Evolutionary conservation across 345 rosid species (phyloP).

Genomic region (Adansonia digitata): DNA sequence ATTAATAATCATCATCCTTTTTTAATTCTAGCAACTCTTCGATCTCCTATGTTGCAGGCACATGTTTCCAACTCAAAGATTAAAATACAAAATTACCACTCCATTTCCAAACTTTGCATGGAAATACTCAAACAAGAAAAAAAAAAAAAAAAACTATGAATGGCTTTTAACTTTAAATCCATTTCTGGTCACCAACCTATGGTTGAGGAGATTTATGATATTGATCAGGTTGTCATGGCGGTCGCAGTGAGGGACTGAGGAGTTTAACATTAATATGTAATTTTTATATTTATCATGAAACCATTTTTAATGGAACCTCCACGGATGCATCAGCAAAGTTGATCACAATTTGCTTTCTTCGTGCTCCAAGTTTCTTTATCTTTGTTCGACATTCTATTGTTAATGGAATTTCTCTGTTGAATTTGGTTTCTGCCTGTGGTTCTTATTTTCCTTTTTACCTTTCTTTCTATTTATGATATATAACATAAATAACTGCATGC

Average conservation of each 20-base stretch:
- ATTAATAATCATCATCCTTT: slow-evolving; percentile 49
- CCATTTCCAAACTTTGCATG: slow-evolving; percentile 14
- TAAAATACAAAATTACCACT: not conserved
- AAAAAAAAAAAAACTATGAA: not conserved
- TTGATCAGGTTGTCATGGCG: slow-evolving; percentile 17
- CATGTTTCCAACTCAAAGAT: slow-evolving; percentile 40
- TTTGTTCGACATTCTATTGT: slow-evolving; percentile 1
- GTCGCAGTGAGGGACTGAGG: not conserved
- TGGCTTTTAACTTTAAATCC: not conserved
- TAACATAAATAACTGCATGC: not conserved
- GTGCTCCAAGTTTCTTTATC: not conserved
- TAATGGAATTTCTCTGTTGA: slow-evolving; percentile 21
- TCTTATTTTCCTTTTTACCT: not conserved
- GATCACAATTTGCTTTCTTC: slow-evolving; percentile 10
- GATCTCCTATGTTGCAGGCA: slow-evolving; percentile 31
- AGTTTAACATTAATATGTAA: not conserved
- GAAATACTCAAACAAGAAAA: slow-evolving; percentile 19
- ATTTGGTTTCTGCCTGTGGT: not conserved
- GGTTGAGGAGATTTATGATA: slow-evolving; percentile 10
- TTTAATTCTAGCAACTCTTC: slow-evolving; percentile 32
- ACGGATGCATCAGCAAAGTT: slow-evolving; percentile 12
- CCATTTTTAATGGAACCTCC: slow-evolving; percentile 25
- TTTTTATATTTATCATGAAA: not conserved
- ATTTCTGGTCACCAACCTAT: slow-evolving; percentile 19
- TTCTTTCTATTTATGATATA: not conserved